Base-by-base conservation (phyloP, 495 filamentous ascomycete genomes). In the Penicillium odoratum region DNA sequence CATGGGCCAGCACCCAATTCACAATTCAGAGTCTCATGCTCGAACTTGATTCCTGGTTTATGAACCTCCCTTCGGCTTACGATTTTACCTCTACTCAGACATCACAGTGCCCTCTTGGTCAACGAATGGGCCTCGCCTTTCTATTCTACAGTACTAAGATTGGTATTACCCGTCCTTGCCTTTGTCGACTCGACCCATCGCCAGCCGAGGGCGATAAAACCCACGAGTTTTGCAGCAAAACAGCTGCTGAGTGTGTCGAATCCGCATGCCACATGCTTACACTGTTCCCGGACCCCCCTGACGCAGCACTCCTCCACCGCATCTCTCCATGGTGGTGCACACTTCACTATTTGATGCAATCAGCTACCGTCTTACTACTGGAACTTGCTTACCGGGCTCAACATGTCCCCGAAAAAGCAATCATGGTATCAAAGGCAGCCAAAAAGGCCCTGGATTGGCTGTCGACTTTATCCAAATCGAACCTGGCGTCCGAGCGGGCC, bases 311-410 rank as follows among this genome's bases (percentile, higher is more conserved):
- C 1, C 66, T 87, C 3, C 79, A 85, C 60, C 71, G 71, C 15
- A 74, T 77, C 25, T 74, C 76, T 3, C 81, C 83, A 21, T 89
- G 85, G 84, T 89, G 86, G 86, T 82, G 76, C 53, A 74, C 81
- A 6, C 65, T 88, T 1, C 86, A 88, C 65, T 83, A 84, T 45
- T 65, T 88, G 15, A 86, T 85, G 73, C 83, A 86, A 68, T 81
- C 85, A 15, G 74, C 80, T 0, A 79, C 78, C 0, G 75, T 88
- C 2, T 71, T 89, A 4, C 74, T 88, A 36, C 67, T 86, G 9
- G 86, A 88, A 52, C 76, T 85, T 43, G 69, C 81, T 16, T 83
- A 81, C 56, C 66, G 70, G 30, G 73, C 74, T 13, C 75, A 82
- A 56, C 82, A 85, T 64, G 78, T 81, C n/a, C 80, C 81, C 2